A percentile compares a stretch with the other conserved stretches of the same genome.
Conservation (phyloP, 1,284 basidiomycete species). For the Vanrija sp. region DNA sequence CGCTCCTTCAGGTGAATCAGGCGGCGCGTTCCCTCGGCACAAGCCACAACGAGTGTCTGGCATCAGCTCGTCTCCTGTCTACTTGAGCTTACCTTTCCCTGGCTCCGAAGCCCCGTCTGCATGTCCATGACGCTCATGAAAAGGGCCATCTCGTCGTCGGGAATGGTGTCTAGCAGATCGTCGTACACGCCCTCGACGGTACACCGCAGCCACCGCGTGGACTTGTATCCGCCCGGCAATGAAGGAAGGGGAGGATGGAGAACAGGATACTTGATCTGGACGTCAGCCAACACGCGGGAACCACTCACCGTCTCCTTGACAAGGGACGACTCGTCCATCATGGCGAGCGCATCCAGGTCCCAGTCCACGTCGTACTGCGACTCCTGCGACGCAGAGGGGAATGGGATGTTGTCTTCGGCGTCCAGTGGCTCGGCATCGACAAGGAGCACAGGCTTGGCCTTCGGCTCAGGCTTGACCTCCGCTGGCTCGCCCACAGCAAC, state of each 20-base stretch:
- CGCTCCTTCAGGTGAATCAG: slow-evolving; percentile 43
- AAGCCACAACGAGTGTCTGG: slow-evolving; percentile 30
- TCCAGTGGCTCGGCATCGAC: too few relatives aligned
- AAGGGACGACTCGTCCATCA: slow-evolving; percentile 30
- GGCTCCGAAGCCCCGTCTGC: neutral
- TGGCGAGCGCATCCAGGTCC: slow-evolving; percentile 34
- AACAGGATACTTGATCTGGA: slow-evolving; percentile 33
- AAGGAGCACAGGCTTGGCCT: too few relatives aligned
- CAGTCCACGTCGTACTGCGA: slow-evolving; percentile 37
- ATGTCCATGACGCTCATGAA: slow-evolving; percentile 10
- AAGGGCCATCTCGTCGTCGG: neutral
- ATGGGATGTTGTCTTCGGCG: neutral
- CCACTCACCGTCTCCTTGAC: slow-evolving; percentile 12
- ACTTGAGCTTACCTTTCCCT: slow-evolving; percentile 23
- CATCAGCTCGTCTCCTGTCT: neutral
- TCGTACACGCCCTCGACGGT: slow-evolving; percentile 26
- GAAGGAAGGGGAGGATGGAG: slow-evolving; percentile 33
- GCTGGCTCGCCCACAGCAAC: too few relatives aligned
- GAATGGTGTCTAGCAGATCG: slow-evolving; percentile 15
- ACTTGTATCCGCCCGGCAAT: slow-evolving; percentile 22
- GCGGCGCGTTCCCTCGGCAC: slow-evolving; percentile 13
- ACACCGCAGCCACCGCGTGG: slow-evolving; percentile 38
- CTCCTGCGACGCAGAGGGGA: slow-evolving; percentile 5
- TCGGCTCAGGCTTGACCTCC: too few relatives aligned
- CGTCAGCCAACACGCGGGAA: neutral